These are phyloP conservation scores for Leucogyrophana mollusca DNA, from an alignment of 768 basidiomycete species.

Conservation along the genomic window DNA sequence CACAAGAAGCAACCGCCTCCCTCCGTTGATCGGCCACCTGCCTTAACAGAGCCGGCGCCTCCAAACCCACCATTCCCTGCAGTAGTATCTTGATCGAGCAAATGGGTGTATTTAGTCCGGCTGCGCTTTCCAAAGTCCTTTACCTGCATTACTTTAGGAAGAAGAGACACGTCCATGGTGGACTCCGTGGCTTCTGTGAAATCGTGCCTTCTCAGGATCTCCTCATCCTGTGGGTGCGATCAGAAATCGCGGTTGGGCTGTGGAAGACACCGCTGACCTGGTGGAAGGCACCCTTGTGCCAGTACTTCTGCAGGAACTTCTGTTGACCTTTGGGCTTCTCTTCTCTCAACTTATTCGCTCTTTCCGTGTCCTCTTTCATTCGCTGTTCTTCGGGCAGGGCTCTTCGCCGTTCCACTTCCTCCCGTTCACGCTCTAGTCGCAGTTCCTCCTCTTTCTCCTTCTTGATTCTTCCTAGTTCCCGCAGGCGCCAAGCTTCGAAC, in stretches of 20 bases:
- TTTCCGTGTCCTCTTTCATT: slow-evolving; percentile 88
- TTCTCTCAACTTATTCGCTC: slow-evolving; percentile 75
- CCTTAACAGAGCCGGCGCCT: slow-evolving; percentile 49
- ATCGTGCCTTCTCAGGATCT: slow-evolving; percentile 80
- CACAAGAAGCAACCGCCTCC: slow-evolving; percentile 86
- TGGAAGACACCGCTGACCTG: slow-evolving; percentile 53
- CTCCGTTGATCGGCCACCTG: slow-evolving; percentile 54
- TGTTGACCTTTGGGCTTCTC: slow-evolving; percentile 91
- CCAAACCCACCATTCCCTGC: slow-evolving; percentile 61
- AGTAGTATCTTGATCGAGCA: slow-evolving; percentile 94
- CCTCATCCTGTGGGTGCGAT: slow-evolving; percentile 64
- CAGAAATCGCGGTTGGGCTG: slow-evolving; percentile 8
- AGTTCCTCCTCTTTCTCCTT: slow-evolving; percentile 90
- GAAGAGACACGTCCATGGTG: slow-evolving; percentile 79
- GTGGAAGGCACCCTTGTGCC: slow-evolving; percentile 99
- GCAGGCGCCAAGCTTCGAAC: slow-evolving; percentile 94
- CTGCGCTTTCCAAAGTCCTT: slow-evolving; percentile 91
- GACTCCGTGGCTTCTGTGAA: slow-evolving; percentile 89
- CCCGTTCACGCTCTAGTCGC: slow-evolving; percentile 77
- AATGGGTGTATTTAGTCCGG: slow-evolving; percentile 94
- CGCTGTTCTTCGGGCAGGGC: slow-evolving; percentile 93
- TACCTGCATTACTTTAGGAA: slow-evolving; percentile 97
- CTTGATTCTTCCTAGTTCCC: slow-evolving; percentile 92
- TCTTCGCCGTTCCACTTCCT: slow-evolving; percentile 88
- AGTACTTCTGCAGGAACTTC: slow-evolving; percentile 96